Evolutionary conservation across 2,329 filamentous ascomycete species (phyloP).

Genomic region (Fusarium avenaceum): DNA sequence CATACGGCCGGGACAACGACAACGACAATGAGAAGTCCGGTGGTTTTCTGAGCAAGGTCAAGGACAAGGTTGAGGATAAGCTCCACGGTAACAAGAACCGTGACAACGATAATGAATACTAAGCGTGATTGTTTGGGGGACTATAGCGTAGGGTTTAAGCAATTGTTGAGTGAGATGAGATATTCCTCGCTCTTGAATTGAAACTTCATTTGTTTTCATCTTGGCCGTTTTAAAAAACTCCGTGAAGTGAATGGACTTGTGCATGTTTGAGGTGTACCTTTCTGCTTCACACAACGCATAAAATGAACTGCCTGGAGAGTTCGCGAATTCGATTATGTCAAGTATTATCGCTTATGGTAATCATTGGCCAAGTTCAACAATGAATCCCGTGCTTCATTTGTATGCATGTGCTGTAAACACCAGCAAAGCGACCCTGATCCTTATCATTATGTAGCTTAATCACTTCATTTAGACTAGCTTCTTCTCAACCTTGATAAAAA

Average conservation of each 20-base stretch:
- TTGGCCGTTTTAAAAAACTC: too few relatives aligned
- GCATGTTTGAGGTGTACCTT: background rate
- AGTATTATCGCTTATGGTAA: too few relatives aligned
- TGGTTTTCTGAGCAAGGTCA: conserved; percentile 67
- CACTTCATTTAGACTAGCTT: conserved; percentile 50
- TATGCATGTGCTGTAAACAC: background rate
- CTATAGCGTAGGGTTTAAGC: conserved; percentile 18
- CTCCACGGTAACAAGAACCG: conserved; percentile 60
- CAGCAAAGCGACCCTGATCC: background rate
- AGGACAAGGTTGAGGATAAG: conserved; percentile 69
- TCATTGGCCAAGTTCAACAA: background rate
- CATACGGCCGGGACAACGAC: conserved; percentile 18
- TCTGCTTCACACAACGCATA: background rate
- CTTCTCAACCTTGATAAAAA: conserved; percentile 83
- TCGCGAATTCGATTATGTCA: background rate
- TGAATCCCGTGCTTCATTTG: background rate
- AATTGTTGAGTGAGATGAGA: conserved; percentile 9
- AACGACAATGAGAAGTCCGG: conserved; percentile 50
- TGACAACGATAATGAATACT: conserved; percentile 46
- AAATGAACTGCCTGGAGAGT: too few relatives aligned
- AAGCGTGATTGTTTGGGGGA: conserved; percentile 5
- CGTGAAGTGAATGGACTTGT: background rate
- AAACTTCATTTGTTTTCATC: conserved; percentile 2
- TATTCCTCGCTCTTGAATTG: conserved; percentile 22
- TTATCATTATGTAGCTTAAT: conserved; percentile 9